Conservation (phyloP, 2,329 filamentous ascomycete genomes). For the Trichoderma oligosporum region DNA sequence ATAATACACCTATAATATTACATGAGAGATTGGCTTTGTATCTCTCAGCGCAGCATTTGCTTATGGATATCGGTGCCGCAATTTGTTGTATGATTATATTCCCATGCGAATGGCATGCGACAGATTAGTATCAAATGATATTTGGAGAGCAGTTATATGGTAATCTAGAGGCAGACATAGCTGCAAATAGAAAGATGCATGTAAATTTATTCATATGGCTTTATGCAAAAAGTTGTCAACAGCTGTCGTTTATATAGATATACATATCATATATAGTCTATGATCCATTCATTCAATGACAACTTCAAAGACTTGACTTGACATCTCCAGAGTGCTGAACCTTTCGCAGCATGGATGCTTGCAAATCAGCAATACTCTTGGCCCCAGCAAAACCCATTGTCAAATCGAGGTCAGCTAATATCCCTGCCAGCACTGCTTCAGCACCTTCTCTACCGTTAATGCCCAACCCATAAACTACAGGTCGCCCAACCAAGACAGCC, state of each 20-base stretch:
- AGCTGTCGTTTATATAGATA: not conserved
- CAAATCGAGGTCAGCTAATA: slow-evolving; percentile 45
- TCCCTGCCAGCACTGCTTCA: slow-evolving; percentile 46
- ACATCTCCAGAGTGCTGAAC: slow-evolving; percentile 34
- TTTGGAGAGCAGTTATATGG: too few species aligned
- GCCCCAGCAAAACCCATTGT: slow-evolving; percentile 54
- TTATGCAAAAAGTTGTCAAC: not conserved
- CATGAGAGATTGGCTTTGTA: too few species aligned
- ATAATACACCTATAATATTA: too few species aligned
- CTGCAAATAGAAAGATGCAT: not conserved
- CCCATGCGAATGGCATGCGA: too few species aligned
- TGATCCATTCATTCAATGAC: not conserved
- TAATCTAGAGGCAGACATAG: too few species aligned
- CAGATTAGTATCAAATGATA: too few species aligned
- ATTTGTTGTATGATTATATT: too few species aligned
- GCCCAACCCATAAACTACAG: slow-evolving; percentile 37
- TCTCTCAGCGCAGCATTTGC: too few species aligned
- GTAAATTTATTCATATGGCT: not conserved
- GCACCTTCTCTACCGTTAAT: slow-evolving; percentile 47
- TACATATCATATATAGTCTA: not conserved
- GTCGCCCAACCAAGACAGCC: slow-evolving; percentile 43
- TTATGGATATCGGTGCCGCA: too few species aligned
- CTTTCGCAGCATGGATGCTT: slow-evolving; percentile 33
- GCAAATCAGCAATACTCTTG: slow-evolving; percentile 38
- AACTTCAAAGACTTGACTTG: slow-evolving; percentile 30